A percentile compares a stretch with the other conserved stretches of the same genome.
phyloP scores from a whole-genome alignment of 352 stramenopile genomes.

The Phytophthora pinifolia region DNA sequence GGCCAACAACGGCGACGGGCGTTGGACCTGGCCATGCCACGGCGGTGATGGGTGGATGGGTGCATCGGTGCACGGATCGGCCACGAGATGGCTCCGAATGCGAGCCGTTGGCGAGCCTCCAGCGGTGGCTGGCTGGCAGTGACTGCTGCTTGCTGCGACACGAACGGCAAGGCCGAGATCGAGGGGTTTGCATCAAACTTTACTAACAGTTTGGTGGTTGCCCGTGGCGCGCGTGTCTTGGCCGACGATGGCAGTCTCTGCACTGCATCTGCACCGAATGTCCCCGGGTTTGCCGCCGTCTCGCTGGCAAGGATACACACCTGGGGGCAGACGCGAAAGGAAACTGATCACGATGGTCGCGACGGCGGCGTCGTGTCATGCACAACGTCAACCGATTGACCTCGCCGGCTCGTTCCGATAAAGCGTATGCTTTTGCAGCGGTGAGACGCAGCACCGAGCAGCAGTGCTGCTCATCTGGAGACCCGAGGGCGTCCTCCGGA shows the following conservation, averaged over 20 bases:
- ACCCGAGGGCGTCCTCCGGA: constrained; percentile 13
- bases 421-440: constrained; percentile 33
- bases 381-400: no score
- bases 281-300: neutral
- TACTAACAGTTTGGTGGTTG: constrained; percentile 18
- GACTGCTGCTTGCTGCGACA: constrained; percentile 15
- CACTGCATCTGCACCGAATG: constrained; percentile 10
- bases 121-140: constrained; percentile 10
- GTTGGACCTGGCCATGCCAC: constrained; percentile 18
- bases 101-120: neutral
- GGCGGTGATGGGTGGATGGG: constrained; percentile 19
- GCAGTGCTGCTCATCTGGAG: constrained; percentile 21
- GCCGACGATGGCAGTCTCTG: constrained; percentile 21
- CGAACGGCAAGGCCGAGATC: constrained; percentile 21
- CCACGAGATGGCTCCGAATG: neutral
- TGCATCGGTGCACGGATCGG: constrained; percentile 23
- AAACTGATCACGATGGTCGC: constrained; percentile 31
- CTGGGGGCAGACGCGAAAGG: constrained; percentile 16
- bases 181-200: no score
- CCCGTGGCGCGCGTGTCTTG: constrained; percentile 31
- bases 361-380: neutral
- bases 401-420: constrained; percentile 21
- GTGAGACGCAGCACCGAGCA: constrained; percentile 22
- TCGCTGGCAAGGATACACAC: constrained; percentile 15
- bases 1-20: constrained; percentile 1